A percentile compares a stretch with the other conserved stretches of the same genome.
Conservation (phyloP, 192 early-diverging fungal species). For the Coemansia sp. region DNA sequence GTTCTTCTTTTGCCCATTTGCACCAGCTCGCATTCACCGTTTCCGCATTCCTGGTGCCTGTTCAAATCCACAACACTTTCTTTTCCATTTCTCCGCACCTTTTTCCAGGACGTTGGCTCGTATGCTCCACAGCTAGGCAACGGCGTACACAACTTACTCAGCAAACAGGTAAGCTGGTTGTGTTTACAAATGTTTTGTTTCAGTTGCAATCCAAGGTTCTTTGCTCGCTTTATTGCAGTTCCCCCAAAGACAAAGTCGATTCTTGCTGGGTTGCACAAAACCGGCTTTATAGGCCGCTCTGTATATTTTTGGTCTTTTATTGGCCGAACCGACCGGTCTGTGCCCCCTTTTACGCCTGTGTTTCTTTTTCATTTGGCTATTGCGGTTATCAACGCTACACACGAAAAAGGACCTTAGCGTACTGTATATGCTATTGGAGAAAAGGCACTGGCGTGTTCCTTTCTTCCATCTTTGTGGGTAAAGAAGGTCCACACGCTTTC, state of each 20-base stretch:
- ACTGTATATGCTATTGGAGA: not conserved
- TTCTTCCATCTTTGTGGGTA: not conserved
- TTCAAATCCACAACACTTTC: not conserved
- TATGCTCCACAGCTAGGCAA: constrained; percentile 7
- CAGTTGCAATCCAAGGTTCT: not conserved
- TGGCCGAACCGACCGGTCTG: not conserved
- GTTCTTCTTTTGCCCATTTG: not conserved
- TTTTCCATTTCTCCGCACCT: not conserved
- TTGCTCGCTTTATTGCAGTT: not conserved
- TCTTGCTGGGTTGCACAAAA: not conserved
- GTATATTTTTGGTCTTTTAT: not conserved
- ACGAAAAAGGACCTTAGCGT: not conserved
- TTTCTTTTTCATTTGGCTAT: not conserved
- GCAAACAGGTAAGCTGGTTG: constrained; percentile 4
- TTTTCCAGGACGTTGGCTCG: constrained; percentile 1
- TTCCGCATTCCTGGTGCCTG: not conserved
- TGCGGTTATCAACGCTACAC: not conserved
- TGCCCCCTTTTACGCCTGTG: not conserved
- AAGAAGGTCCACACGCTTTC: not conserved
- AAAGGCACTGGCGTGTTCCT: not conserved
- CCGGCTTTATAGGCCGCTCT: not conserved
- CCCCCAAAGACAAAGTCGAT: not conserved
- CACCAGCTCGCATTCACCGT: not conserved
- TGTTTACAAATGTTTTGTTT: not conserved
- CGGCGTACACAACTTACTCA: not conserved